Evolutionary conservation across 1,284 basidiomycete genomes (phyloP).

Genomic region (Pseudozyma sp.): DNA sequence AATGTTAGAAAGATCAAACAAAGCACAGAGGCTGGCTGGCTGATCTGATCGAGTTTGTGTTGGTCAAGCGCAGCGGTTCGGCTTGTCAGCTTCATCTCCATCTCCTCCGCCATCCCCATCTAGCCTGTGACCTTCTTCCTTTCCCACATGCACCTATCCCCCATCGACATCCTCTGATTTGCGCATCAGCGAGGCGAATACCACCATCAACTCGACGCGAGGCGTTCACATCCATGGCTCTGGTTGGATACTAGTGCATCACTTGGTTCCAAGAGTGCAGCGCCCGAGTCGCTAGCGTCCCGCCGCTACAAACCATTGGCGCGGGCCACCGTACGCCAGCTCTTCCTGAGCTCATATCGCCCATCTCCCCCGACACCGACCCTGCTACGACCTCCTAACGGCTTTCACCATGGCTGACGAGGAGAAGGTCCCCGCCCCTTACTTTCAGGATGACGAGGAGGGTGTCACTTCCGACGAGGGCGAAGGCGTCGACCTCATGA

Average conservation of each 20-base stretch:
- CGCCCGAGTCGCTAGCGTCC: no score
- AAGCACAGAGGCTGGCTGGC: neutral
- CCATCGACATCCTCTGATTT: no score
- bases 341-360: neutral
- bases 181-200: neutral
- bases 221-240: no score
- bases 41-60: conserved; percentile 22
- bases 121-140: neutral
- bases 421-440: conserved; percentile 40
- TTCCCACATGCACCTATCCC: neutral
- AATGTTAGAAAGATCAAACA: conserved; percentile 7
- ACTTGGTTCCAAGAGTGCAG: no score
- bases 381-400: neutral
- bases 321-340: neutral
- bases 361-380: neutral
- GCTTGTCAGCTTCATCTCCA: conserved; percentile 2
- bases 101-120: neutral
- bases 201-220: no score
- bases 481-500: conserved; percentile 65
- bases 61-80: conserved; percentile 7
- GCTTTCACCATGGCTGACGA: conserved; percentile 37
- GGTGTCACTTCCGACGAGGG: conserved; percentile 52
- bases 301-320: no score
- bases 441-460: conserved; percentile 56
- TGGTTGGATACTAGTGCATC: no score